Conservation (phyloP, 805 yeast genomes). For the Saccharomycodes ludwigii region DNA sequence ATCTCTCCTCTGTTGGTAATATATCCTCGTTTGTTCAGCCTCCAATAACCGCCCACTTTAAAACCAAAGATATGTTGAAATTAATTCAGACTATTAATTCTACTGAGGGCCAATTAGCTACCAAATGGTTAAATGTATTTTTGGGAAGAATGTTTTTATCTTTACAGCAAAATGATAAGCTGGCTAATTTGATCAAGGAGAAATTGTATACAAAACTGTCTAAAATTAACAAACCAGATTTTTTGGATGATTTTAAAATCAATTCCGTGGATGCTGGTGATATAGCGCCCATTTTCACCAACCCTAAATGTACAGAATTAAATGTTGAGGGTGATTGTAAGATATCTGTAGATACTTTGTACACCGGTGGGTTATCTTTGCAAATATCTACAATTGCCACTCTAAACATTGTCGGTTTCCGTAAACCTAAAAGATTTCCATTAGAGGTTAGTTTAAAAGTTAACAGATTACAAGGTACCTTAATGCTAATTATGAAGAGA, state of each 20-base stretch:
- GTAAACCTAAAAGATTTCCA: conserved; percentile 59
- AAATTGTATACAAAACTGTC: conserved; percentile 61
- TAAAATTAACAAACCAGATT: conserved; percentile 77
- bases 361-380: conserved; percentile 64
- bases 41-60: conserved; percentile 57
- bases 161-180: conserved; percentile 55
- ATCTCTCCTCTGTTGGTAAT: conserved; percentile 30
- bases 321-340: conserved; percentile 71
- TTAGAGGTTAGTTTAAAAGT: conserved; percentile 59
- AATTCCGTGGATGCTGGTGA: conserved; percentile 63
- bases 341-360: conserved; percentile 48
- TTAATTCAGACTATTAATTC: conserved; percentile 70
- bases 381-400: conserved; percentile 73
- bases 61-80: conserved; percentile 57
- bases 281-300: conserved; percentile 68
- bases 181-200: conserved; percentile 43
- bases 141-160: conserved; percentile 74
- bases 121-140: conserved; percentile 85
- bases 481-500: conserved; percentile 60
- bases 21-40: not conserved
- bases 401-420: conserved; percentile 70
- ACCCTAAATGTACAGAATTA: conserved; percentile 54
- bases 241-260: conserved; percentile 71
- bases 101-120: conserved; percentile 68
- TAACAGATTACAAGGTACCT: conserved; percentile 58